phyloP scores from a whole-genome alignment of 495 filamentous ascomycete genomes.

The Friedmanniomyces endolithicus region DNA sequence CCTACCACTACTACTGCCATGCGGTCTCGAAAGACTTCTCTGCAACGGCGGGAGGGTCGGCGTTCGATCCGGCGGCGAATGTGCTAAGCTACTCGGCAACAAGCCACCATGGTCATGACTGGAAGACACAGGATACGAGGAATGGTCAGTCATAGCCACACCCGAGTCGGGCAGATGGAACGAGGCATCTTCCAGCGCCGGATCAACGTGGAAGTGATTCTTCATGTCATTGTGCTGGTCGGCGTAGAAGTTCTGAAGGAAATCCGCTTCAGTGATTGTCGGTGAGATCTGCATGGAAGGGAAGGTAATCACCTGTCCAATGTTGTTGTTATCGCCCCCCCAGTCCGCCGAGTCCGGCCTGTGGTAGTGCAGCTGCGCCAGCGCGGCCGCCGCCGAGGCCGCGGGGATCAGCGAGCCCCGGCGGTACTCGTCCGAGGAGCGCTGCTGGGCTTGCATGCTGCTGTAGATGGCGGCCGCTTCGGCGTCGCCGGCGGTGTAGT shows the following conservation, averaged over 20 bases:
- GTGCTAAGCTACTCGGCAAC: constrained; percentile 66
- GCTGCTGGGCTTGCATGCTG: constrained; percentile 38
- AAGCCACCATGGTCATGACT: constrained; percentile 50
- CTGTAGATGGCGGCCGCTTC: constrained; percentile 51
- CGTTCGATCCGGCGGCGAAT: constrained; percentile 73
- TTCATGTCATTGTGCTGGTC: constrained; percentile 18
- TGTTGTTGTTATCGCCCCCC: constrained; percentile 8
- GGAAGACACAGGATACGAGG: constrained; percentile 34
- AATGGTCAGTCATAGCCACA: not conserved
- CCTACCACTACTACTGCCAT: constrained; percentile 38
- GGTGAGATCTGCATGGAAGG: constrained; percentile 19
- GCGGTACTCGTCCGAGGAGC: constrained; percentile 54
- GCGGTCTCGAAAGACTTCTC: constrained; percentile 36
- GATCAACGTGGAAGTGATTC: constrained; percentile 18
- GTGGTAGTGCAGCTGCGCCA: constrained; percentile 78
- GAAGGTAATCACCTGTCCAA: constrained; percentile 18
- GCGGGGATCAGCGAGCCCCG: constrained; percentile 50
- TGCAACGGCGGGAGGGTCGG: constrained; percentile 76
- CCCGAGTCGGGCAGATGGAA: constrained; percentile 3
- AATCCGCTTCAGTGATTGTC: constrained; percentile 22
- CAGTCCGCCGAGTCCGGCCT: constrained; percentile 57
- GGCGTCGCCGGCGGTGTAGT: constrained; percentile 44
- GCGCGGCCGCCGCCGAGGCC: constrained; percentile 70
- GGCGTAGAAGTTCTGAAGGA: constrained; percentile 22
- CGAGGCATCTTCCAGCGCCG: constrained; percentile 10